Evolutionary conservation across 1,284 basidiomycete genomes (phyloP), one percentile per base, ranked within the genome.

Genomic region (Cutaneotrichosporon sp.): DNA sequence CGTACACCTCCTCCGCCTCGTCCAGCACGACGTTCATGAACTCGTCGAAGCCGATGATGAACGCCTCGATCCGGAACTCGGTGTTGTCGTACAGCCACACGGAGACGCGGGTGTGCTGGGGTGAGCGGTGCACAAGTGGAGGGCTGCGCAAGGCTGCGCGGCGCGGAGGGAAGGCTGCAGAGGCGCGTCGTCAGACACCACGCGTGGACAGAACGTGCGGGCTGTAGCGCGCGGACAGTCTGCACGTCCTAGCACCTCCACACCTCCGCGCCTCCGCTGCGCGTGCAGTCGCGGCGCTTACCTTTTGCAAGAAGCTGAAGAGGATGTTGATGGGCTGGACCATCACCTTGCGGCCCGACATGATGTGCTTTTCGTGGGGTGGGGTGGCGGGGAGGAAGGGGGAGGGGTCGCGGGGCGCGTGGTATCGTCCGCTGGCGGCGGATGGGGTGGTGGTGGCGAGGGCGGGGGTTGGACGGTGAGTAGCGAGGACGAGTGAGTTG

Each of bases 21-120:
- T 97, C 94, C n/a, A 97, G 83, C 24, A 97, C 92, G 22, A 99
- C 83, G 78, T 99, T 99, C 97, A 99, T 99, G 81, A 99, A 99
- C 80, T 99, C 97, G 79, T 99, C 97, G 74, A 99, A 99, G 24
- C 97, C 97, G 81, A 95, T 90, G 80, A 99, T 98, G 81, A 87
- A 87, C 60, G 95, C 97, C 81, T 99, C 95, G 67, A 99, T 89
- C 64, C 95, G 86, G 88, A 97, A 95, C 75, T 98, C 94, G 66
- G 89, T 86, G 79, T 98, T 98, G 79, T 99, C 97, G 76, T 95
- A 99, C 63, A 99, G 82, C 97, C 97, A 99, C 72, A 99, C 87
- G 31, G 88, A 85, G 43, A 98, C 89, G 80, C 90, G 91, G 59
- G 86, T 82, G 83, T 88, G 88, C 90, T 97, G 80, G 52, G 5